Conservation (phyloP, 2,329 filamentous ascomycete species). For the Balansia obtecta region DNA sequence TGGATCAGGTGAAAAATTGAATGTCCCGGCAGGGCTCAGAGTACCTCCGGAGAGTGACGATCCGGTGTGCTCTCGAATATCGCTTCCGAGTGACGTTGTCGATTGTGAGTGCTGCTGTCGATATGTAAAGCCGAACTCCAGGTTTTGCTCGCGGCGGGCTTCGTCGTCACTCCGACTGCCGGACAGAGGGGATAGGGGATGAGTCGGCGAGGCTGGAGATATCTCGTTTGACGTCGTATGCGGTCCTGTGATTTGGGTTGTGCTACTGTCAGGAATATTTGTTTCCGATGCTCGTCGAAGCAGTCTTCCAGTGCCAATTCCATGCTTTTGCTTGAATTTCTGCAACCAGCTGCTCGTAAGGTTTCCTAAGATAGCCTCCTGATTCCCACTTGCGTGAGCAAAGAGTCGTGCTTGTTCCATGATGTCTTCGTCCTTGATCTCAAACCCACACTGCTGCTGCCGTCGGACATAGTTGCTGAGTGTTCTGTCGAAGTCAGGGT, state of each 20-base stretch:
- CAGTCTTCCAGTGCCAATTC: slow-evolving; percentile 34
- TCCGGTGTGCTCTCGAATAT: slow-evolving; percentile 19
- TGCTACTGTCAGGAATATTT: slow-evolving; percentile 56
- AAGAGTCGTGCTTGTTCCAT: slow-evolving; percentile 76
- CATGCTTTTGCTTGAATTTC: slow-evolving; percentile 89
- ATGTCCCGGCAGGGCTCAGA: slow-evolving; percentile 62
- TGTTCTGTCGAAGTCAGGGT: slow-evolving; percentile 82
- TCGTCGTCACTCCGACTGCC: slow-evolving; percentile 59
- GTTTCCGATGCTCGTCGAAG: slow-evolving; percentile 49
- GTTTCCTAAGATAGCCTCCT: slow-evolving; percentile 58
- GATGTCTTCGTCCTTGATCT: slow-evolving; percentile 69
- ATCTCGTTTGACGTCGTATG: slow-evolving; percentile 40
- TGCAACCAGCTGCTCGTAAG: slow-evolving; percentile 75
- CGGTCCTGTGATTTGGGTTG: background rate
- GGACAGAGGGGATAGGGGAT: slow-evolving; percentile 55
- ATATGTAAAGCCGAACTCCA: slow-evolving; percentile 22
- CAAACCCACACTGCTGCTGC: slow-evolving; percentile 60
- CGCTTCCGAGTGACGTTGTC: slow-evolving; percentile 20
- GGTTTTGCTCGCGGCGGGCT: slow-evolving; percentile 33
- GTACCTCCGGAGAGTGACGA: slow-evolving; percentile 61
- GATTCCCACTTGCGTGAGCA: slow-evolving; percentile 53
- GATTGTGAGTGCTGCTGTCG: slow-evolving; percentile 22
- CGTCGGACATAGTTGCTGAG: slow-evolving; percentile 80
- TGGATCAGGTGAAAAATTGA: slow-evolving; percentile 64
- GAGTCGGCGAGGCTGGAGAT: slow-evolving; percentile 62